Base-by-base conservation (phyloP, 2,329 filamentous ascomycete species). In the Fusarium acutatum region DNA sequence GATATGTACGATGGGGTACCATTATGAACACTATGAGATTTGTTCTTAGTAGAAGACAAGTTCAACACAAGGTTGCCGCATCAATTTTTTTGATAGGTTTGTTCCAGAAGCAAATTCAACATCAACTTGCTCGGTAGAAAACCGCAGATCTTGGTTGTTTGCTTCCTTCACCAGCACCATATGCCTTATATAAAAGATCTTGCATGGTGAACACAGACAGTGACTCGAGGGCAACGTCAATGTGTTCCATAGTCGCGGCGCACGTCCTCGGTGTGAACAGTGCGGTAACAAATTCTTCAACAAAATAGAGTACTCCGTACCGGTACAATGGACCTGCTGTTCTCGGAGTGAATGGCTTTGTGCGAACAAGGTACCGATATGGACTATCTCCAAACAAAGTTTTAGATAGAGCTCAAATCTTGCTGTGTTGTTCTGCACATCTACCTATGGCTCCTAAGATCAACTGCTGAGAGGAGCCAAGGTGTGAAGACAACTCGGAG, bases 171-270 rank as follows among this genome's bases (percentile, higher is more conserved):
- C 26, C 22, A 7, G 17, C 18, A 24, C 40, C 30, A 18, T 37
- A 49, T 34, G 53, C 22, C 12, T 68, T 72, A 69, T 72, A 74
- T 72, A 69, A 22, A 44, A 30, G 18, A 24, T 46, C 35, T 35
- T 32, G 34, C 22, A 35, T 54, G 34, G 32, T 24, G 60, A 60
- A 56, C 57, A 40, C 11, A 22, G 26, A 58, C 12, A 65, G 37
- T 43, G 30, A 46, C 54, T 41, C 43, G 38, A 50, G 6, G 22
- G 46, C 49, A 54, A 32, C 22, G 28, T 58, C n/a, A 20, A 28
- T 32, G 12, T 46, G 35, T 43, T 41, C 30, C 20, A 24, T 46
- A 41, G n/a, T 44, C 40, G 37, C 30, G 41, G 26, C 56, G 49
- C 24, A 40, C 34, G 24, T 52, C 15, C 26, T 53, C 47, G 34